Base-by-base conservation (phyloP, 169 alveolate genomes). In the Blepharisma undulans region DNA sequence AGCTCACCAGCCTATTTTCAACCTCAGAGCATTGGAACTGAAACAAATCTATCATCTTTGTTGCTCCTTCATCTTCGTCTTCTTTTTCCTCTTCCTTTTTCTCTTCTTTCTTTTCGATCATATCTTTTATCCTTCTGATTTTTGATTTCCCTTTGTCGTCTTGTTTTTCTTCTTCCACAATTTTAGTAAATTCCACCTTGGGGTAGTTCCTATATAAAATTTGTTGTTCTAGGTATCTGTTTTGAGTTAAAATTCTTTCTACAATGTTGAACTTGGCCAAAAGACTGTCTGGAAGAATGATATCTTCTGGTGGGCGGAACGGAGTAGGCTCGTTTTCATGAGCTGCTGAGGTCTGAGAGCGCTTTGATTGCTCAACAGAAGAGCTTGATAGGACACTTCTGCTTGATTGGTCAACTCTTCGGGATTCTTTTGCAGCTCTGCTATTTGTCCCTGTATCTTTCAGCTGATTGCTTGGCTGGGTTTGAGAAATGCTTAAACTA, bases 191-290 rank as follows among this genome's bases (percentile, higher is more conserved):
- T 34, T 94, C 94, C 30, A 95, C 97, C 84, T 93, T 95, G 16
- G 98, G 98, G 84, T 97, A 97, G 82, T 96, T 96, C 91, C 97
- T 93, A 91, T 98, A 98, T 61, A 97, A 93, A 91, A 98, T 97
- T 87, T 98, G 98, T 90, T 97, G 94, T 80, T 96, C 95, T 91
- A 97, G 98, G 92, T 96, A 97, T 34, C 96, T 96, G 90, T 97
- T 94, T 91, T 98, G 97, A 72, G 98, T 95, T 59, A 98, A 96
- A 76, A 98, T 95, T 94, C 99, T 95, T 81, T 98, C 98, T 88
- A 98, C 97, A 91, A 90, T 93, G 91, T 93, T 95, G 25, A 93
- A 66, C 21, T 86, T 60, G 48, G 33, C 22, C 1, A 66, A 14
- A 19, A 86, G 72, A 66, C 72, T 27, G 8, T 86, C 90, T 22